Percentiles rank a stretch among this genome's conserved stretches.
Conservation (phyloP, 2,329 filamentous ascomycete species). For the Hortaea werneckii region DNA sequence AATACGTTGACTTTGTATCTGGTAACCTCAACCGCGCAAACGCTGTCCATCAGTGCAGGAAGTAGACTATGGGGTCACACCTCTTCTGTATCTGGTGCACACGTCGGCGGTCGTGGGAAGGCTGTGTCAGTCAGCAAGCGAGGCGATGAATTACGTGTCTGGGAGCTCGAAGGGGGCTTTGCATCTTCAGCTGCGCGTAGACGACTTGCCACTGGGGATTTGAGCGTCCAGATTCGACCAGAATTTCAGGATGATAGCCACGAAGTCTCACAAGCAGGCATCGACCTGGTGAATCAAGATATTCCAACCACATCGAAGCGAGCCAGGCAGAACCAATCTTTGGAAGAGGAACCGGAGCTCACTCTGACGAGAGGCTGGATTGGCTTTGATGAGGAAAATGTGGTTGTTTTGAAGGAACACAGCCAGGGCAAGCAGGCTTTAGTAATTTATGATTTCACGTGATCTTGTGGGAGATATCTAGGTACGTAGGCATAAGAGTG, state of each 20-base stretch:
- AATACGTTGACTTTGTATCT: conserved; percentile 79
- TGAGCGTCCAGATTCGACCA: conserved; percentile 43
- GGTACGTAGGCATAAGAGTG: conserved; percentile 4
- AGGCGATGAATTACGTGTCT: conserved; percentile 63
- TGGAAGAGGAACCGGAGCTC: conserved; percentile 17
- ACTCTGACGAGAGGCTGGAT: conserved; percentile 53
- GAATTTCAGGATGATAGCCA: conserved; percentile 7
- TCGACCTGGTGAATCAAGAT: conserved; percentile 10
- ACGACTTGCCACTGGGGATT: conserved; percentile 33
- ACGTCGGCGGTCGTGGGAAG: conserved; percentile 75
- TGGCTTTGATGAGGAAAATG: conserved; percentile 83
- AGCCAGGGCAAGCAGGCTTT: conserved; percentile 59
- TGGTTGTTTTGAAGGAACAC: conserved; percentile 72
- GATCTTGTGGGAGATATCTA: conserved; percentile 9
- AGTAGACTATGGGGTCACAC: conserved; percentile 84
- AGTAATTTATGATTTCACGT: conserved; percentile 82
- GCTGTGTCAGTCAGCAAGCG: conserved; percentile 77
- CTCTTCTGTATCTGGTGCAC: conserved; percentile 74
- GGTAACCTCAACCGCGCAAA: conserved; percentile 59
- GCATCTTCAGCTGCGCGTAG: conserved; percentile 35
- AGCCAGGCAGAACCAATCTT: neutral
- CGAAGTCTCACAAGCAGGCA: conserved; percentile 3
- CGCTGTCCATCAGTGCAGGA: conserved; percentile 59
- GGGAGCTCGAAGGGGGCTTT: conserved; percentile 73
- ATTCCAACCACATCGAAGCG: neutral